Conservation (phyloP, 2,329 filamentous ascomycete genomes). For the Colletotrichum sp. region DNA sequence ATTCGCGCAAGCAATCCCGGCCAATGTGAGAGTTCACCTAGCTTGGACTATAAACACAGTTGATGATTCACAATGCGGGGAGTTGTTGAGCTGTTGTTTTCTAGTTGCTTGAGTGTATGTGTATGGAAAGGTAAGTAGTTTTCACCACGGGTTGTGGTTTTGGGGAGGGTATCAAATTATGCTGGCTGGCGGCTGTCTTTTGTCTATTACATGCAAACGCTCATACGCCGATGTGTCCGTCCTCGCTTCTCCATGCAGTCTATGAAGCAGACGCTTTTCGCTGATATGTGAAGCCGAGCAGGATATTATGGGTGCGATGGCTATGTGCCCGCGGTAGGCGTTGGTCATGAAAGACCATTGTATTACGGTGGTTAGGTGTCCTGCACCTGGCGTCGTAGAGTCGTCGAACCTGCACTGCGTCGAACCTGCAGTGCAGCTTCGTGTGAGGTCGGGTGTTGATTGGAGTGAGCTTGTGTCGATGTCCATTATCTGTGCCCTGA, state of each 20-base stretch:
- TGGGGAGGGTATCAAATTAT: neutral
- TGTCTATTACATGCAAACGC: neutral
- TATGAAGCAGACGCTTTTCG: neutral
- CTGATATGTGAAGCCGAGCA: neutral
- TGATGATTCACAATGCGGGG: neutral
- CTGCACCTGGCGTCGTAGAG: neutral
- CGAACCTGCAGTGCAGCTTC: neutral
- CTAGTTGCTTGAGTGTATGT: neutral
- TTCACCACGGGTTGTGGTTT: neutral
- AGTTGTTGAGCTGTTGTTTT: neutral
- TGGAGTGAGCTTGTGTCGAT: neutral
- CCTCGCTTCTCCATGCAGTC: neutral
- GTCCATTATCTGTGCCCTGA: neutral
- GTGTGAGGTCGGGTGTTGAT: neutral
- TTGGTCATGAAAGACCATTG: accelerated
- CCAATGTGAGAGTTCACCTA: neutral
- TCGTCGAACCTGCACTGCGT: neutral
- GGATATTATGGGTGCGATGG: neutral
- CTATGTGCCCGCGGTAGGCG: neutral
- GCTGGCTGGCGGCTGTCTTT: neutral
- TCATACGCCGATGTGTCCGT: neutral
- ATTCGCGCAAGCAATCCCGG: neutral
- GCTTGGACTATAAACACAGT: neutral
- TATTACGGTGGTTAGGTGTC: neutral
- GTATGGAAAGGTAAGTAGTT: neutral